These are phyloP conservation scores for Kwoniella europaea DNA, from an alignment of 768 basidiomycete species.

Conservation along the genomic window DNA sequence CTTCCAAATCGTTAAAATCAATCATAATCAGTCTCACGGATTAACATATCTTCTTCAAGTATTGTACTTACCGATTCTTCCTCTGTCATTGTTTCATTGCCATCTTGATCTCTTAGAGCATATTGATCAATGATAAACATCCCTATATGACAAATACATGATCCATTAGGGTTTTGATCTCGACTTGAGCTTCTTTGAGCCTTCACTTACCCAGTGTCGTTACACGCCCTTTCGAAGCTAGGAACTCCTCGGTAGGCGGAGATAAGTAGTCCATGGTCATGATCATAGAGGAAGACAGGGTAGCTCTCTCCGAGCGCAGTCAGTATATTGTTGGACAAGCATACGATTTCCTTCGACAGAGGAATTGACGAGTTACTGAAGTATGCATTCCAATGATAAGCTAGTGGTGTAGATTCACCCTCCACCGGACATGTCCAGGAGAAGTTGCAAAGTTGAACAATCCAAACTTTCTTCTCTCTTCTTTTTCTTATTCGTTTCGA, in stretches of 20 bases:
- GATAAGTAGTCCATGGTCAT: conserved; percentile 9
- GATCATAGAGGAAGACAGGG: neutral
- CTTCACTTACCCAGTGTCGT: conserved; percentile 34
- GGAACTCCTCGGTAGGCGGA: conserved; percentile 12
- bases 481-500: neutral
- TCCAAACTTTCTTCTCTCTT: neutral
- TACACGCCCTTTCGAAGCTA: conserved; percentile 25
- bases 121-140: conserved; percentile 55
- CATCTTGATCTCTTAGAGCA: conserved; percentile 29
- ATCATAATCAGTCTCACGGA: neutral
- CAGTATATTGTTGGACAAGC: neutral
- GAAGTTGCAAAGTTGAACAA: neutral
- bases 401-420: neutral
- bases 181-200: neutral
- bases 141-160: conserved; percentile 24
- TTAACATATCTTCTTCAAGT: neutral
- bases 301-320: neutral
- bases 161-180: neutral
- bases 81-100: conserved; percentile 23
- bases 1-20: conserved; percentile 22
- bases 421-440: conserved; percentile 13
- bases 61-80: conserved; percentile 34
- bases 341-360: no score
- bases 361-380: no score
- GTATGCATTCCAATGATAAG: no score